Percentiles rank a stretch among this genome's conserved stretches.
phyloP scores from a whole-genome alignment of 495 filamentous ascomycete species.

The Lophium mytilinum region DNA sequence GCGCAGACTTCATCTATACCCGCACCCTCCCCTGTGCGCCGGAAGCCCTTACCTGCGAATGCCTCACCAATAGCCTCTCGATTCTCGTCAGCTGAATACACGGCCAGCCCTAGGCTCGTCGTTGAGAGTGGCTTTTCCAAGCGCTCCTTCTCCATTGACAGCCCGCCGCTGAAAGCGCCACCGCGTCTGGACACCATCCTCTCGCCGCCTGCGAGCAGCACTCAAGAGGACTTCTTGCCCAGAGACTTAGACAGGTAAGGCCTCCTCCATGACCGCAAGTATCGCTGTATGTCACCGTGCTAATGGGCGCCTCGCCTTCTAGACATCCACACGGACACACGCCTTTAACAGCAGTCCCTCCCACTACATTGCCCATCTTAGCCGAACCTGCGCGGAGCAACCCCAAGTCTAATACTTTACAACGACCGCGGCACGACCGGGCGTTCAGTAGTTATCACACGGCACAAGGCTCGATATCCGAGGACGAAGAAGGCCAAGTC shows the following conservation, averaged over 20 bases:
- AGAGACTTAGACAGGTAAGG: conserved; percentile 30
- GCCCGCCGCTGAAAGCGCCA: conserved; percentile 7
- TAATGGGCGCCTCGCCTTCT: not conserved
- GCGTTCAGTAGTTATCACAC: conserved; percentile 15
- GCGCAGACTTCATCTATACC: conserved; percentile 27
- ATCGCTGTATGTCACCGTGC: not conserved
- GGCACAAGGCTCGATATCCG: conserved; percentile 4
- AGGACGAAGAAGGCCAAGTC: conserved; percentile 9
- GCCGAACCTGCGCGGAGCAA: not conserved
- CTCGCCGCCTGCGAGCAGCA: conserved; percentile 11
- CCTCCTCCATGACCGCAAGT: not conserved
- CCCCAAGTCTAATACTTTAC: not conserved
- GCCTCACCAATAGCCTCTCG: conserved; percentile 23
- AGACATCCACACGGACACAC: conserved; percentile 23
- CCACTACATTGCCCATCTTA: conserved; percentile 1
- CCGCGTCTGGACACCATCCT: conserved; percentile 9
- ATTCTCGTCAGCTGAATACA: conserved; percentile 18
- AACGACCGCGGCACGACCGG: conserved; percentile 6
- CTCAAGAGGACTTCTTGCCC: conserved; percentile 17
- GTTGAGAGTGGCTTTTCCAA: conserved; percentile 7
- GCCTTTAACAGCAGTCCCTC: conserved; percentile 12
- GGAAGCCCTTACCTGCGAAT: conserved; percentile 27
- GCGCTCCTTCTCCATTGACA: conserved; percentile 15
- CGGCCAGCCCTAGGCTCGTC: not conserved
- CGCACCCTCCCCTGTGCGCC: conserved; percentile 26